Evolutionary conservation across 495 filamentous ascomycete species (phyloP).

Genomic region (Talaromyces wortmannii): DNA sequence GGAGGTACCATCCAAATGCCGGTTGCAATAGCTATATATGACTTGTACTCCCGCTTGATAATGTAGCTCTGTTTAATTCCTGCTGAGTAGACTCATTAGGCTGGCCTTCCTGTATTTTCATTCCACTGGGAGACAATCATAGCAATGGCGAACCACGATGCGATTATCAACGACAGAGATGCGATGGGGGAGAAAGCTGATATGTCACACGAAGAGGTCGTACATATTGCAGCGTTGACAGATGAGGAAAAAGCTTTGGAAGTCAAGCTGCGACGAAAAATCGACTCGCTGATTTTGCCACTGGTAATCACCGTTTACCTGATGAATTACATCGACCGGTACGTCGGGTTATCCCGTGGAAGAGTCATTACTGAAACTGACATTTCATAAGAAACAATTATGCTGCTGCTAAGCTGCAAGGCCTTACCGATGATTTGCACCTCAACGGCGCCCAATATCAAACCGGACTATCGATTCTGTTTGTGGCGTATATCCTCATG

Average conservation of each 20-base stretch:
- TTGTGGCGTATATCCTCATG: conserved; percentile 47
- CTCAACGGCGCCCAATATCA: conserved; percentile 36
- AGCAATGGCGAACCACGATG: conserved; percentile 11
- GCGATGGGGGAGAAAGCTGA: conserved; percentile 32
- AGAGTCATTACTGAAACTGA: background rate
- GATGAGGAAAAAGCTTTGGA: conserved; percentile 39
- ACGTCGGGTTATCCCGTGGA: conserved; percentile 1
- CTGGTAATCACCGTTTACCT: conserved; percentile 49
- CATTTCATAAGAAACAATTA: conserved; percentile 39
- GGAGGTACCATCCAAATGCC: too few species aligned
- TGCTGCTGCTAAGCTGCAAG: conserved; percentile 49
- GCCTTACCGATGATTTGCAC: conserved; percentile 36
- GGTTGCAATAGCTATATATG: too few species aligned
- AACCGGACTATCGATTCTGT: conserved; percentile 42
- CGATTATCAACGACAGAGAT: conserved; percentile 27
- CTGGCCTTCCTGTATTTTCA: too few species aligned
- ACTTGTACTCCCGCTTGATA: too few species aligned
- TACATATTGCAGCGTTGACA: conserved; percentile 30
- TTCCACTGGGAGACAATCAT: background rate
- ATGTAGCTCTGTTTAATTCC: too few species aligned
- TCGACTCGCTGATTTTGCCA: conserved; percentile 49
- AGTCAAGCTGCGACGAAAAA: conserved; percentile 38
- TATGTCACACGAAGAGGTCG: conserved; percentile 34
- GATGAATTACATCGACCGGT: conserved; percentile 52
- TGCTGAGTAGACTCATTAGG: too few species aligned